Evolutionary conservation across 176 grass and related monocot species (phyloP), one percentile per base, ranked within the genome.

Genomic region (Phoenix dactylifera): DNA sequence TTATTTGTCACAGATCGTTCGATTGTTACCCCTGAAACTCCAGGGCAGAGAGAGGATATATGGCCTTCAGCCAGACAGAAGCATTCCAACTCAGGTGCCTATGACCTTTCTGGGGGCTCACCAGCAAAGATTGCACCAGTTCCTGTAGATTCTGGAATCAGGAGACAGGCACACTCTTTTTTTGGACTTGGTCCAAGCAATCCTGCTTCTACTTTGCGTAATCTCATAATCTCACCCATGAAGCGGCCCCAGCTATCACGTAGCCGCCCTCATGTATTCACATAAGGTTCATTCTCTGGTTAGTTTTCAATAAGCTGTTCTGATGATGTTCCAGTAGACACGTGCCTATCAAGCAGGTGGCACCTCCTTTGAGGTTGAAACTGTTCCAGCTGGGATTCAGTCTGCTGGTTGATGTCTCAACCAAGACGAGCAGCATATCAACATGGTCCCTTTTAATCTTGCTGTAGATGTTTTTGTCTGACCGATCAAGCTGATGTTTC

Each of bases 1-100:
- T 95, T 70, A 95, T 75, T 88, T 74, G 68, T 72, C 85, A 72
- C 76, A 83, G 70, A 68, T 83, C 67, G 56, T 51, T 76, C 51
- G 66, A 64, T 74, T 81, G 73, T 77, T 77, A 81, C 81, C 81
- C 86, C 86, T 78, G 67, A 86, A 89, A 95, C 90, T 78, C 79
- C 86, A 89, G 82, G 90, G 30, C 61, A 60, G 75, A 77, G 85
- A 83, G 76, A 86, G 6, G 82, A 84, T 62, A 80, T 72, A 17
- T 95, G 81, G 85, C 63, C 62, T 50, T 72, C 85, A 35, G 59
- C 72, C 54, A 82, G 78, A 72, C 82, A 79, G 62, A 76, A 9
- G 18, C 29, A 22, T 52, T 49, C 53, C 67, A 78, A 28, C 62
- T 83, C 73, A 14, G 78, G 75, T 17, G 67, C 74, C 5, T 88